phyloP scores from a whole-genome alignment of 1,284 basidiomycete genomes.

The Ceratorhiza oryzae-sativae region DNA sequence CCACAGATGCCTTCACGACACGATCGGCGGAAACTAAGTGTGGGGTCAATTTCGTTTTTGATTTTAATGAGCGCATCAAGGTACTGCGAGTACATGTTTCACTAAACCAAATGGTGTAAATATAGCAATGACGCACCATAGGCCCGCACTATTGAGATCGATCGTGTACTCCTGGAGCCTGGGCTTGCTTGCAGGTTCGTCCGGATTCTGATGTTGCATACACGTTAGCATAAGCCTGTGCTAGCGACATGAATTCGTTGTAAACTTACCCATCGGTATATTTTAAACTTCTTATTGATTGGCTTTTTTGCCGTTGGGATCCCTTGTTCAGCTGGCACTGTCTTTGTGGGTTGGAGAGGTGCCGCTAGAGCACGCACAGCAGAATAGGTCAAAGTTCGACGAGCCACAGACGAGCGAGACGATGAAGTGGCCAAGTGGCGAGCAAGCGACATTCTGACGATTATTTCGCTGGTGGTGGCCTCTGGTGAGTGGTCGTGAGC shows the following conservation, averaged over 20 bases:
- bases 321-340: not conserved
- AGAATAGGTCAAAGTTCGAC: slow-evolving; percentile 18
- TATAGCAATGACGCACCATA: slow-evolving; percentile 69
- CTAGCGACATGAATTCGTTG: not conserved
- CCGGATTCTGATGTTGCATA: slow-evolving; percentile 76
- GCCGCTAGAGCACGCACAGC: slow-evolving; percentile 24
- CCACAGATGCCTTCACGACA: slow-evolving; percentile 99
- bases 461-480: not conserved
- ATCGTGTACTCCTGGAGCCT: slow-evolving; percentile 90
- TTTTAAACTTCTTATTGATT: slow-evolving; percentile 87
- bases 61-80: slow-evolving; percentile 97
- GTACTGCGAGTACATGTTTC: slow-evolving; percentile 49
- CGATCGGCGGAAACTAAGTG: slow-evolving; percentile 94
- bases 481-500: slow-evolving; percentile 21
- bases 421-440: not conserved
- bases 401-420: slow-evolving; percentile 4
- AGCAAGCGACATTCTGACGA: slow-evolving; percentile 8
- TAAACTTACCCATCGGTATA: slow-evolving; percentile 88
- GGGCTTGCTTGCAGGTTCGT: slow-evolving; percentile 92
- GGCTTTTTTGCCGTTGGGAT: slow-evolving; percentile 51
- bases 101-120: not conserved
- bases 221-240: not conserved
- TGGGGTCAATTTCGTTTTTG: slow-evolving; percentile 98
- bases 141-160: slow-evolving; percentile 94
- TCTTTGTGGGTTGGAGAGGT: not conserved